Conservation (phyloP, 2,329 filamentous ascomycete genomes). For the Chrysoporthe deuterocubensis region DNA sequence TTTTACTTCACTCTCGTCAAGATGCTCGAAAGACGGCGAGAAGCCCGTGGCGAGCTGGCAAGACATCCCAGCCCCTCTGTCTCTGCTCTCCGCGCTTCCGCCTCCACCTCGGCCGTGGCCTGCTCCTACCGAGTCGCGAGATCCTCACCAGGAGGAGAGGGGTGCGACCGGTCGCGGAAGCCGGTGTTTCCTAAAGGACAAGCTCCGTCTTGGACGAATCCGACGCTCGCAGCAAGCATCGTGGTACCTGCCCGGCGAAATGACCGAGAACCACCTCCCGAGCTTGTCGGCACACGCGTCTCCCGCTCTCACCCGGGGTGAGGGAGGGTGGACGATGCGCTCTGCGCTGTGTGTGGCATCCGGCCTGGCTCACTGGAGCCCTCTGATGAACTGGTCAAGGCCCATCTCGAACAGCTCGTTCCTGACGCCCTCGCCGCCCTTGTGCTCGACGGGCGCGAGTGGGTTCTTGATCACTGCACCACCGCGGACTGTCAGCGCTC, state of each 20-base stretch:
- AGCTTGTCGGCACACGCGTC: background rate
- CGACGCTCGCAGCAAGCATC: background rate
- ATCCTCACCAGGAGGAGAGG: background rate
- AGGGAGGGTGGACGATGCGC: background rate
- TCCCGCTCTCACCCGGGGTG: background rate
- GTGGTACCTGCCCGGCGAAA: background rate
- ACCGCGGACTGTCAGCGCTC: constrained; percentile 27
- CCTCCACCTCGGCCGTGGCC: background rate
- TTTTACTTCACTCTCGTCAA: background rate
- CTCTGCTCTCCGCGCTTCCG: background rate
- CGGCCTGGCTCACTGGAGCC: constrained; percentile 41
- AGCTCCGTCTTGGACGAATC: background rate
- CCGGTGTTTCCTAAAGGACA: background rate
- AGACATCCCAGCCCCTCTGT: background rate
- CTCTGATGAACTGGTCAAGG: constrained; percentile 77
- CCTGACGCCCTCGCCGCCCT: constrained; percentile 68
- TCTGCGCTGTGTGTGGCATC: background rate
- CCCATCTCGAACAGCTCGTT: constrained; percentile 74
- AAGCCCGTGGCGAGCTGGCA: background rate
- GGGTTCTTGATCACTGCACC: constrained; percentile 70
- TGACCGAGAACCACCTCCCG: background rate
- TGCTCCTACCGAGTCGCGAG: background rate
- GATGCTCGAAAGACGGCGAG: background rate
- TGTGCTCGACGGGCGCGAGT: constrained; percentile 69
- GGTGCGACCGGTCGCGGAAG: background rate